Evolutionary conservation across 768 basidiomycete species (phyloP).

Genomic region (Phlebiopsis flavidoalba): DNA sequence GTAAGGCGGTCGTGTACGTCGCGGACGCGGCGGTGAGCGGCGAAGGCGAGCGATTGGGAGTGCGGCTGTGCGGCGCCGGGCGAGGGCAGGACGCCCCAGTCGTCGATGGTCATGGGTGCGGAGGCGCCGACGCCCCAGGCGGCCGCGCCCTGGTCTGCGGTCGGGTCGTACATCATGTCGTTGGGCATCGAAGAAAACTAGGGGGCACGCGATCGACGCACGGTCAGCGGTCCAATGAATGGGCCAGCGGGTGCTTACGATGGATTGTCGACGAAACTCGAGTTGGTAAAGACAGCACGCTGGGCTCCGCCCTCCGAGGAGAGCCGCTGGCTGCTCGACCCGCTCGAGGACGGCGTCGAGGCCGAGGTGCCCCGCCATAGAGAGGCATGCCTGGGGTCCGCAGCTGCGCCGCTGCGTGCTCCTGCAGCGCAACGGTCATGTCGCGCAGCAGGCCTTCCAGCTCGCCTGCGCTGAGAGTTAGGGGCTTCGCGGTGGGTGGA

Average conservation of each 20-base stretch:
- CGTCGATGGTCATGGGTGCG: neutral
- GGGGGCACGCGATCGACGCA: too few relatives aligned
- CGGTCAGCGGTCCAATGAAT: neutral
- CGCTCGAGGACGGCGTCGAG: neutral
- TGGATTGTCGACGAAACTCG: neutral
- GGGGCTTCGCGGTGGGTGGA: neutral
- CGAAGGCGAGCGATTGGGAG: neutral
- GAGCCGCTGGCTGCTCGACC: neutral
- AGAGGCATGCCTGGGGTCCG: neutral
- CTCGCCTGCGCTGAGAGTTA: conserved; percentile 43
- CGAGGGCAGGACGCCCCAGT: neutral
- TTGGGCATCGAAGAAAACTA: neutral
- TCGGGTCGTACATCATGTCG: neutral
- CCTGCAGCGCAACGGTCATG: conserved; percentile 33
- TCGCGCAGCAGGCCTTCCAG: conserved; percentile 62
- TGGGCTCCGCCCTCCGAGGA: too few relatives aligned
- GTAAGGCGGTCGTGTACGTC: neutral
- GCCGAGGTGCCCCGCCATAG: neutral
- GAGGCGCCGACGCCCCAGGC: neutral
- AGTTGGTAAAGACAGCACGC: too few relatives aligned
- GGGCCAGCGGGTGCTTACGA: neutral
- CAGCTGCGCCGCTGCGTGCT: neutral
- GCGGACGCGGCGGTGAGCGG: neutral
- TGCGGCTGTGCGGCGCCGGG: neutral
- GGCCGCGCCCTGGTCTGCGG: too few relatives aligned